Conservation (phyloP, 2,329 filamentous ascomycete species). For the Bertia moriformis region DNA sequence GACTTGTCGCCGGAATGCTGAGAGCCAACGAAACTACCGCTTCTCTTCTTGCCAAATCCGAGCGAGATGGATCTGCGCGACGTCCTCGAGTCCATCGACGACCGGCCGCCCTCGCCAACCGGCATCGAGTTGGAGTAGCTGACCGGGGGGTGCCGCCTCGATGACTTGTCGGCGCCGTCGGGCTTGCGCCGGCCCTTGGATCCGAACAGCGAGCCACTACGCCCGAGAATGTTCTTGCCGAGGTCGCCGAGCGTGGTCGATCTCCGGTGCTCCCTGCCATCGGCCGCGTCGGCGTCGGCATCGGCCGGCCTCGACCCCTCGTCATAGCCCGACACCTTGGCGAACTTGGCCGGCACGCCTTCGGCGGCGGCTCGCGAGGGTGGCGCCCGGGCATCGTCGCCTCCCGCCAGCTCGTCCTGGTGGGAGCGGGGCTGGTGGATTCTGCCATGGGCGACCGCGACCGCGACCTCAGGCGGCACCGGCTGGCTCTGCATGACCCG, state of each 20-base stretch:
- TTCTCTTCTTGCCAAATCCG: constrained; percentile 56
- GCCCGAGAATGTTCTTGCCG: too few relatives aligned
- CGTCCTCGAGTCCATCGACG: constrained; percentile 55
- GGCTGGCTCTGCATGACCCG: constrained; percentile 78
- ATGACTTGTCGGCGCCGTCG: constrained; percentile 42
- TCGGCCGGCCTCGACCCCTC: constrained; percentile 35
- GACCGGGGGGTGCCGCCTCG: constrained; percentile 70
- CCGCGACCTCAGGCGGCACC: constrained; percentile 69
- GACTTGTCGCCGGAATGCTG: constrained; percentile 44
- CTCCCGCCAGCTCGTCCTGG: constrained; percentile 26
- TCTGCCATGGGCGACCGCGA: constrained; percentile 76
- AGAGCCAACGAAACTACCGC: constrained; percentile 48
- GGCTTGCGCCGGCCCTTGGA: constrained; percentile 36
- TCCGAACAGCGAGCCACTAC: constrained; percentile 71
- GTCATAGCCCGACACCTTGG: constrained; percentile 41
- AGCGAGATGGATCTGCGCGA: constrained; percentile 59
- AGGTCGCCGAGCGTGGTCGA: constrained; percentile 69
- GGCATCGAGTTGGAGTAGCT: constrained; percentile 70
- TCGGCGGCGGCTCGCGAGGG: constrained; percentile 36
- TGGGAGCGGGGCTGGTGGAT: constrained; percentile 65
- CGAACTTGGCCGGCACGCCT: constrained; percentile 43
- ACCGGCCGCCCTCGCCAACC: constrained; percentile 39
- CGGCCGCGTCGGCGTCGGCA: constrained; percentile 20
- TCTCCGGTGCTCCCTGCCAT: constrained; percentile 45
- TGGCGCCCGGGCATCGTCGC: constrained; percentile 44